Conservation (phyloP, 331 rosid genomes). For the Prunus yedoensis region DNA sequence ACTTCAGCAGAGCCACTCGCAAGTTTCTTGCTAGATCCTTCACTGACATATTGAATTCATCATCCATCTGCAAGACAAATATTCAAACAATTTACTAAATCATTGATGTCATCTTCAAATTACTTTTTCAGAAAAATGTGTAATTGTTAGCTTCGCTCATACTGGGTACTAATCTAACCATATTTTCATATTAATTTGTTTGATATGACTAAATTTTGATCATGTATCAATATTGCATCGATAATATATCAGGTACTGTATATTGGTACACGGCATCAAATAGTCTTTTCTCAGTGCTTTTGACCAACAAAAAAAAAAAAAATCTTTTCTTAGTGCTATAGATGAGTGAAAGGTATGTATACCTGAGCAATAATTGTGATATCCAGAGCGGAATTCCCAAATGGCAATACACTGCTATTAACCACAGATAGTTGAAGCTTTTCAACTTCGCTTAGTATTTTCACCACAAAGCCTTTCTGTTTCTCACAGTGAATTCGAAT, state of each 20-base stretch:
- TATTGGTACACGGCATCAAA: too few species aligned
- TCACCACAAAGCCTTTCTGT: slow-evolving; percentile 38
- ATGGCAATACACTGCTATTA: slow-evolving; percentile 46
- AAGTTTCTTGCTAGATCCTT: slow-evolving; percentile 41
- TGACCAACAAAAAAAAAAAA: too few species aligned
- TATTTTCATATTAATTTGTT: too few species aligned
- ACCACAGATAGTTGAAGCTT: slow-evolving; percentile 47
- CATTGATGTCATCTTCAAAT: too few species aligned
- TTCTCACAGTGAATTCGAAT: slow-evolving; percentile 62
- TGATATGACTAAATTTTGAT: too few species aligned
- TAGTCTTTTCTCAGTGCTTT: too few species aligned
- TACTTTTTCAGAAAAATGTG: too few species aligned
- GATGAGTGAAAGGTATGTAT: background rate
- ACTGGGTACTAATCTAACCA: too few species aligned
- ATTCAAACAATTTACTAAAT: background rate
- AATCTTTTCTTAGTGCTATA: too few species aligned
- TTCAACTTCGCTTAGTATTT: slow-evolving; percentile 48
- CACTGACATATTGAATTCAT: slow-evolving; percentile 32
- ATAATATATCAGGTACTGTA: too few species aligned
- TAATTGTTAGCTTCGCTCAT: too few species aligned
- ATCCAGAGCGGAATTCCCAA: slow-evolving; percentile 49
- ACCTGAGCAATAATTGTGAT: slow-evolving; percentile 69
- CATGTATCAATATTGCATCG: too few species aligned
- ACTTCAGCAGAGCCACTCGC: slow-evolving; percentile 29
- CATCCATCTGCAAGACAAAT: slow-evolving; percentile 34